Evolutionary conservation across 805 yeast species (phyloP), one percentile per base, ranked within the genome.

Genomic region (Kuraishia floccosa): DNA sequence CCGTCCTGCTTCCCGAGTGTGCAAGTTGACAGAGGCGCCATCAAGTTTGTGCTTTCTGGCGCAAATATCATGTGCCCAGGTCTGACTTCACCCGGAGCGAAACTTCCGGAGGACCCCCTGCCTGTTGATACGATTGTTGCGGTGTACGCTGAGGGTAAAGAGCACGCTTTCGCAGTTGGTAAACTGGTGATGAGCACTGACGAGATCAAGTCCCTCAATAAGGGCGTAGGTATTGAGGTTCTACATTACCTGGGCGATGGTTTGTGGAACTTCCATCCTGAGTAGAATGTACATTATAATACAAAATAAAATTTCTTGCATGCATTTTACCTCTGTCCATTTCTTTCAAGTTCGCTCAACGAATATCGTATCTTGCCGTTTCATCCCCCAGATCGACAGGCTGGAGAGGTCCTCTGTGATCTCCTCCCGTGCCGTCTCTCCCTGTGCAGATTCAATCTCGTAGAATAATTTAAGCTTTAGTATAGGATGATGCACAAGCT

Each of bases 1-100:
- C 95, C 96, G 4, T 65, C 68, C 7, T 72, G 77, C 23, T 87
- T 87, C 58, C 96, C 96, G 15, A 59, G 70, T 22, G 93, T 87
- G 27, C 82, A 76, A 49, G 96, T 89, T 9, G 97, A 87, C 47
- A 69, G 96, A 50, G 97, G 97, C 35, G 97, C 97, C 31, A 87
- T 87, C 52, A 87, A 87, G 55, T 87, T 87, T 48, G 91, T 87
- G 17, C 60, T 87, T n/a, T 79, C 94, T 4, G 97, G 96, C 34
- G 96, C 96, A 18, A 87, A 87, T 48, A 82, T 87, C 47, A 87
- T 87, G 97, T 87, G 96, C 56, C 95, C 95, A 3, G 96, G 96
- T 13, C 65, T 85, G 39, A 85, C 95, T 1, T 76, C 91, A 13
- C 66, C 78, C 2, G 95, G 96, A 25, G 96, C 94, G 14, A 56